These are phyloP conservation scores for Phlegmacium glaucopus DNA, from an alignment of 768 basidiomycete species.

Conservation along the genomic window DNA sequence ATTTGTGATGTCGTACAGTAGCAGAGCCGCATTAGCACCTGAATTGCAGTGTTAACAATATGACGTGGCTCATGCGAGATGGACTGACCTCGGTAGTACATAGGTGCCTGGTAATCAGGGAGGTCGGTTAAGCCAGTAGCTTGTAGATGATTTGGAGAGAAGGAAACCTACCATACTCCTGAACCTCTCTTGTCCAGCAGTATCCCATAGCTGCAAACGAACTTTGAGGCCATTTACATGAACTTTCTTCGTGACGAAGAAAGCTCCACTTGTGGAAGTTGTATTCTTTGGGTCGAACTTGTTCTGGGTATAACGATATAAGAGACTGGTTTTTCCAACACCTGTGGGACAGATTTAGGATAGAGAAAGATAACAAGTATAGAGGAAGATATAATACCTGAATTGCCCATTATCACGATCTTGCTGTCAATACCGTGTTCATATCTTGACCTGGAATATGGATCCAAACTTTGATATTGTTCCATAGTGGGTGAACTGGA, in stretches of 20 bases:
- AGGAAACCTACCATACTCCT: conserved; percentile 71
- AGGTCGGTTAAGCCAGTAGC: conserved; percentile 13
- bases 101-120: conserved; percentile 64
- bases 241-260: conserved; percentile 93
- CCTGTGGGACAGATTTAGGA: conserved; percentile 38
- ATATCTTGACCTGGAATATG: conserved; percentile 64
- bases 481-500: conserved; percentile 39
- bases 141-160: conserved; percentile 7
- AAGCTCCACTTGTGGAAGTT: conserved; percentile 88
- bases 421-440: conserved; percentile 90
- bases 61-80: conserved; percentile 12
- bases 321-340: conserved; percentile 90
- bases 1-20: conserved; percentile 95
- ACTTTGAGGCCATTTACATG: conserved; percentile 83
- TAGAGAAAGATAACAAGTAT: neutral
- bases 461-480: conserved; percentile 54
- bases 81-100: conserved; percentile 79
- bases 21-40: conserved; percentile 90
- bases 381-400: conserved; percentile 27
- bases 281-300: conserved; percentile 87
- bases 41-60: conserved; percentile 14
- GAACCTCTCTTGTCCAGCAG: conserved; percentile 92
- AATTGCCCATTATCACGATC: conserved; percentile 93
- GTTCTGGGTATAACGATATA: conserved; percentile 88
- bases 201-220: conserved; percentile 87